Base-by-base conservation (phyloP, 2,329 filamentous ascomycete genomes). In the Ceratocystis alfenasii region DNA sequence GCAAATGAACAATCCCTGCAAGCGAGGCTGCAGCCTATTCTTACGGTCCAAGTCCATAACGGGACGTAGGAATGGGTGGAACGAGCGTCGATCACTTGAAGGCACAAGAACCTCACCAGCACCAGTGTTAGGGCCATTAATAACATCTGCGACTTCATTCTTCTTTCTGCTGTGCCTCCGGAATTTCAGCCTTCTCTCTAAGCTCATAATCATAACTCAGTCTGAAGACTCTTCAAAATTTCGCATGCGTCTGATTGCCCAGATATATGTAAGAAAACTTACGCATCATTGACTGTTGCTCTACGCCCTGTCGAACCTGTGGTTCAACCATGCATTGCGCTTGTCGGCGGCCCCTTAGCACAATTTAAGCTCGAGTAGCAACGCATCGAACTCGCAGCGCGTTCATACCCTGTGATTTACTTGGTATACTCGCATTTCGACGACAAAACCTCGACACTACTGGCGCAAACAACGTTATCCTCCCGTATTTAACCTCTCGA, bases 1-100 rank as follows among this genome's bases (percentile, higher is more conserved):
- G 63, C 20, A 45, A 20, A 45, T 25, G 17, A 41, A 53, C 30
- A 25, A 64, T 66, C 66, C 66, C 61, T 68, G 66, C 53, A 68
- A 68, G 63, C 66, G 60, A 68, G 64, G 63, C 64, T 65, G 66
- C 63, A 46, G 53, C 25, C 44, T 53, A 30, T 20, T 46, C 45
- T 36, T 59, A 7, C 48, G 28, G 55, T 30, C 20, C 55, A 59
- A 36, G 55, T 59, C 55, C 30, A 53, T 36, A 33, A 59, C 17
- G 33, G 55, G 7, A 59, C 55, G 55, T 30, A 59, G 55, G 55
- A 59, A 59, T 59, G 55, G 55, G 55, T 36, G 55, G 55, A 59
- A 59, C 55, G 55, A 59, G 55, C 55, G 55, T 59, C 25, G 55
- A 59, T 59, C 55, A 30, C 53, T 57, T 57, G 12, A 20, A 33